phyloP scores from a whole-genome alignment of 768 basidiomycete genomes.

The Naganishia kalamii region DNA sequence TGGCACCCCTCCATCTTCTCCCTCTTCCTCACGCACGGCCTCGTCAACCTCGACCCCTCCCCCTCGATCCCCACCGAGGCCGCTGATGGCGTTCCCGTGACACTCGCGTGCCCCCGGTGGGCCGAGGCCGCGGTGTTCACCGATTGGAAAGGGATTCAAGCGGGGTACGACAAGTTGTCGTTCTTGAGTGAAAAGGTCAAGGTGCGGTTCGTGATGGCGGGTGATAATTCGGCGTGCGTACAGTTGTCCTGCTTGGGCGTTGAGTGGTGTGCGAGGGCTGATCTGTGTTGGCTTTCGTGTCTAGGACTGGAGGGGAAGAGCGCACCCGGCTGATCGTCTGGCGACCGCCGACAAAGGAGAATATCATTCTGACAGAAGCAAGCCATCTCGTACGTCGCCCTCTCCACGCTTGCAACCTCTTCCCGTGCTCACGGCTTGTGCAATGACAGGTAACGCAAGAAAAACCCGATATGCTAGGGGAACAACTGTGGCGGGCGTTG shows the following conservation, averaged over 20 bases:
- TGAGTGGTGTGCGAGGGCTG: not conserved
- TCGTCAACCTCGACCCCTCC: slow-evolving; percentile 22
- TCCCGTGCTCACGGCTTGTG: not conserved
- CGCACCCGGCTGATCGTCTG: slow-evolving; percentile 29
- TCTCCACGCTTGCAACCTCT: not conserved
- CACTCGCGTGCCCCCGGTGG: slow-evolving; percentile 35
- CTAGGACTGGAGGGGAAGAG: slow-evolving; percentile 28
- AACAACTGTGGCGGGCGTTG: slow-evolving; percentile 16
- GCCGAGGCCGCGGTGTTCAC: slow-evolving; percentile 31
- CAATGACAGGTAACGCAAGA: slow-evolving; percentile 33
- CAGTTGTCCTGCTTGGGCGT: too few species aligned
- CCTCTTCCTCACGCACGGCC: slow-evolving; percentile 26
- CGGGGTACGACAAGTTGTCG: slow-evolving; percentile 33
- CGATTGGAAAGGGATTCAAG: slow-evolving; percentile 25
- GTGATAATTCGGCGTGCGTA: slow-evolving; percentile 26
- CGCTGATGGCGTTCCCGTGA: slow-evolving; percentile 22
- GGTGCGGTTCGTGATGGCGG: slow-evolving; percentile 36
- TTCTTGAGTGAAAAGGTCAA: slow-evolving; percentile 26
- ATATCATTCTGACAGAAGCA: slow-evolving; percentile 31
- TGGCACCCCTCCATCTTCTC: slow-evolving; percentile 32
- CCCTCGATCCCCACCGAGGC: not conserved
- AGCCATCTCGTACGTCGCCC: slow-evolving; percentile 33
- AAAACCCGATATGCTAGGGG: slow-evolving; percentile 32
- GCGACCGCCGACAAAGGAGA: slow-evolving; percentile 26
- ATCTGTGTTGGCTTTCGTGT: not conserved